Evolutionary conservation across 805 yeast species (phyloP).

Genomic region (Metschnikowia kofuensis): DNA sequence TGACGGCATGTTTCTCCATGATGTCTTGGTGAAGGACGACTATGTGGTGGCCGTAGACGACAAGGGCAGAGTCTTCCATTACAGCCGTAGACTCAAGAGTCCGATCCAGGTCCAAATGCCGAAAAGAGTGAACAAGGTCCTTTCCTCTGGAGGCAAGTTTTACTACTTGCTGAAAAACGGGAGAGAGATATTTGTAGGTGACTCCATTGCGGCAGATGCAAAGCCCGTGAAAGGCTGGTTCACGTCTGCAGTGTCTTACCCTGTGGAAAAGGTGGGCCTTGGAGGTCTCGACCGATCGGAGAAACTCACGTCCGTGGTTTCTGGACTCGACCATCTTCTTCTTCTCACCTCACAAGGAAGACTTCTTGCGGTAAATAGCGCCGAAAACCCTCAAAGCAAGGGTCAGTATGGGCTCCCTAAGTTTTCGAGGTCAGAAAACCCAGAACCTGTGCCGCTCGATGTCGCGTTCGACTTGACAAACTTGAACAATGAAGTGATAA

Average conservation of each 20-base stretch:
- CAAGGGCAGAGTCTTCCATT: constrained; percentile 71
- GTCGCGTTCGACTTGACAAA: constrained; percentile 49
- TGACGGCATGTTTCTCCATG: constrained; percentile 56
- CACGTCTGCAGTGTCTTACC: constrained; percentile 2
- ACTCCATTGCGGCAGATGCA: constrained; percentile 19
- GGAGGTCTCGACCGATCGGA: constrained; percentile 23
- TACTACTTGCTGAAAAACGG: constrained; percentile 42
- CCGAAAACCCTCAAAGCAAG: constrained; percentile 27
- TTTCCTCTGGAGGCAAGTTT: constrained; percentile 51
- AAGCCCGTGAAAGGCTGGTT: constrained; percentile 6
- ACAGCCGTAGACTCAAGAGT: constrained; percentile 42
- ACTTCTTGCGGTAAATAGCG: constrained; percentile 60
- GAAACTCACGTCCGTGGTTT: constrained; percentile 44
- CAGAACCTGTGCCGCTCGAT: constrained; percentile 36
- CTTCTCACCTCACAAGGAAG: constrained; percentile 57
- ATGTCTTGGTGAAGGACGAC: constrained; percentile 49
- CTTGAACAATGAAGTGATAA: constrained; percentile 47
- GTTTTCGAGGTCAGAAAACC: constrained; percentile 63
- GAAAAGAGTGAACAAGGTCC: constrained; percentile 24
- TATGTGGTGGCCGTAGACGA: constrained; percentile 58
- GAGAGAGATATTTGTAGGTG: constrained; percentile 39
- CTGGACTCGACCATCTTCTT: constrained; percentile 72
- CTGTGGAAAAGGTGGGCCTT: constrained; percentile 1
- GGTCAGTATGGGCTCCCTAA: constrained; percentile 88
- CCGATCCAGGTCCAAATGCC: constrained; percentile 29